Evolutionary conservation across 306 rosid genomes (phyloP).

Genomic region (Cucumis cinereus): DNA sequence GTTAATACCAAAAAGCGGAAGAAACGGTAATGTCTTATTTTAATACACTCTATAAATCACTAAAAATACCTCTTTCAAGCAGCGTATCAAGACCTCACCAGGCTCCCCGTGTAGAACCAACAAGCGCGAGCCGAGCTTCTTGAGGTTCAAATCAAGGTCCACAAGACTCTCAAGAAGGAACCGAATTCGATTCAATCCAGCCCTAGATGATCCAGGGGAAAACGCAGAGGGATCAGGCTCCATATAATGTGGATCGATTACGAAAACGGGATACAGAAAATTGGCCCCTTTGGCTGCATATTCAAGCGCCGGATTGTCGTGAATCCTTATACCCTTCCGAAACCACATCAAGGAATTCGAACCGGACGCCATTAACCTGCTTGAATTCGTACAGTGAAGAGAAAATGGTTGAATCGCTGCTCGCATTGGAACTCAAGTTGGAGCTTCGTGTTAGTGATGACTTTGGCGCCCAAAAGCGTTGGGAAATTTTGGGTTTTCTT

Average conservation of each 20-base stretch:
- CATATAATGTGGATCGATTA: conserved; percentile 86
- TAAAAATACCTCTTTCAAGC: conserved; percentile 55
- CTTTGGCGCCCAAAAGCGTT: conserved; percentile 33
- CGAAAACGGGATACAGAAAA: conserved; percentile 53
- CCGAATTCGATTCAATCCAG: conserved; percentile 60
- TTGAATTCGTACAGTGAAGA: neutral
- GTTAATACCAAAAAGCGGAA: neutral
- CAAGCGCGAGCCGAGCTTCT: conserved; percentile 63
- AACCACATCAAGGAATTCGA: conserved; percentile 71
- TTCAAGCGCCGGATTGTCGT: conserved; percentile 83
- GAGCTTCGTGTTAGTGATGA: neutral
- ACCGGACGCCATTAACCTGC: conserved; percentile 27
- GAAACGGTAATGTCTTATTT: neutral
- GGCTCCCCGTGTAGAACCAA: conserved; percentile 74
- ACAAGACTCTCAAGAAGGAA: conserved; percentile 65
- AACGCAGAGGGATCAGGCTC: conserved; percentile 41
- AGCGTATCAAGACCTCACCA: conserved; percentile 35
- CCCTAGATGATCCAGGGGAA: conserved; percentile 45
- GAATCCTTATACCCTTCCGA: conserved; percentile 84
- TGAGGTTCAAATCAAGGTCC: conserved; percentile 52
- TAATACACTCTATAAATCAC: neutral
- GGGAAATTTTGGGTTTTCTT: neutral
- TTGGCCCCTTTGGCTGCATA: conserved; percentile 29
- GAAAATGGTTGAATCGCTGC: neutral
- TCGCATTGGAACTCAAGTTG: conserved; percentile 3